Evolutionary conservation across 108 stramenopile species (phyloP).

Genomic region (Skeletonema grethae): DNA sequence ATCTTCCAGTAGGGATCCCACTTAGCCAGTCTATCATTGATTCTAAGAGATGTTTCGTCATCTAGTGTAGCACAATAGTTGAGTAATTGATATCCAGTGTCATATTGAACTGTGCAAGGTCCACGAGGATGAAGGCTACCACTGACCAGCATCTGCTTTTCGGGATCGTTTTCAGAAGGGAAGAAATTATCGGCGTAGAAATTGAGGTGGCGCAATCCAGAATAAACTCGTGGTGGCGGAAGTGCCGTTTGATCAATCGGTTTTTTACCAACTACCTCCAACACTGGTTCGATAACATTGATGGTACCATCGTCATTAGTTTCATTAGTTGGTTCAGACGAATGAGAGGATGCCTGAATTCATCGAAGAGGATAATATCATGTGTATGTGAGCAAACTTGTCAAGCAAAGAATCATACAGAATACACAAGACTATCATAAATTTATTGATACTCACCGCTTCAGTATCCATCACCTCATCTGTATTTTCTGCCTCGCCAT

Average conservation of each 20-base stretch:
- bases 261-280: not conserved
- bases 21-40: not conserved
- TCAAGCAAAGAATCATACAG: not conserved
- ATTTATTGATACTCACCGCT: not conserved
- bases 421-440: not conserved
- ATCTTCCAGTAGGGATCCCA: not conserved
- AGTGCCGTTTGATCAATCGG: not conserved
- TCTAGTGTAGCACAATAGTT: not conserved
- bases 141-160: not conserved
- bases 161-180: not conserved
- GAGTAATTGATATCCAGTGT: not conserved
- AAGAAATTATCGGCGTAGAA: not conserved
- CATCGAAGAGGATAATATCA: not conserved
- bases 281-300: not conserved
- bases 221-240: not conserved
- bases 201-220: not conserved
- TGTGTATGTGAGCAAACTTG: not conserved
- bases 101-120: not conserved
- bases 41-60: conserved; percentile 1
- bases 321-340: not conserved
- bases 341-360: not conserved
- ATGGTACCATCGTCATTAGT: not conserved
- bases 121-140: conserved; percentile 4
- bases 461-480: not conserved
- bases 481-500: not conserved